A percentile compares a stretch with the other conserved stretches of the same genome.
phyloP scores from a whole-genome alignment of 2,329 filamentous ascomycete species.

The Metarhizium robertsii region DNA sequence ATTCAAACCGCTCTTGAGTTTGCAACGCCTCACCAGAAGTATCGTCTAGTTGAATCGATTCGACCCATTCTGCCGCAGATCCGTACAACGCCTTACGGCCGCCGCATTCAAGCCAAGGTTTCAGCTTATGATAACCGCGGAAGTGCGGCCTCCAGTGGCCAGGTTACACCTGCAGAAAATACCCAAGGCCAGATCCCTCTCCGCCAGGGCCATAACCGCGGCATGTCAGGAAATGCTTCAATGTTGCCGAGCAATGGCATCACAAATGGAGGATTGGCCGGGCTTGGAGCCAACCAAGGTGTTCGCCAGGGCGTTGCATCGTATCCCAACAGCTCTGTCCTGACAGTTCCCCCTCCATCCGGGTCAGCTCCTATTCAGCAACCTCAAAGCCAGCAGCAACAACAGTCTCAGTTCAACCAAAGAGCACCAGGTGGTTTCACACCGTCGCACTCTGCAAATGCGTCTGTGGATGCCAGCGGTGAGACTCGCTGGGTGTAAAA shows the following conservation, averaged over 20 bases:
- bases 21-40: slow-evolving; percentile 63
- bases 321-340: slow-evolving; percentile 23
- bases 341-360: slow-evolving; percentile 22
- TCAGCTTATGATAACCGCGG: slow-evolving; percentile 45
- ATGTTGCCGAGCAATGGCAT: slow-evolving; percentile 23
- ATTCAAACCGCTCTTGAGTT: slow-evolving; percentile 93
- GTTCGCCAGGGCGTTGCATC: slow-evolving; percentile 24
- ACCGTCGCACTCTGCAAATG: slow-evolving; percentile 14
- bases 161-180: slow-evolving; percentile 42
- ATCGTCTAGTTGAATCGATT: slow-evolving; percentile 71
- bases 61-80: slow-evolving; percentile 78
- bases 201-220: slow-evolving; percentile 33
- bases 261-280: slow-evolving; percentile 14
- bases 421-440: slow-evolving; percentile 17
- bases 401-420: slow-evolving; percentile 17
- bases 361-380: slow-evolving; percentile 18
- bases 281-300: slow-evolving; percentile 10
- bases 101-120: slow-evolving; percentile 88
- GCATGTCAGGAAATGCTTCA: slow-evolving; percentile 29
- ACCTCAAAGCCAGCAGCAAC: slow-evolving; percentile 11
- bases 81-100: slow-evolving; percentile 85
- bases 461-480: slow-evolving; percentile 19
- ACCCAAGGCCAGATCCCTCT: slow-evolving; percentile 45
- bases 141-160: slow-evolving; percentile 34
- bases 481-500: slow-evolving; percentile 30